These are phyloP conservation scores for Calonectria pseudoturangicola DNA, from an alignment of 2,329 filamentous ascomycete species.

Conservation along the genomic window DNA sequence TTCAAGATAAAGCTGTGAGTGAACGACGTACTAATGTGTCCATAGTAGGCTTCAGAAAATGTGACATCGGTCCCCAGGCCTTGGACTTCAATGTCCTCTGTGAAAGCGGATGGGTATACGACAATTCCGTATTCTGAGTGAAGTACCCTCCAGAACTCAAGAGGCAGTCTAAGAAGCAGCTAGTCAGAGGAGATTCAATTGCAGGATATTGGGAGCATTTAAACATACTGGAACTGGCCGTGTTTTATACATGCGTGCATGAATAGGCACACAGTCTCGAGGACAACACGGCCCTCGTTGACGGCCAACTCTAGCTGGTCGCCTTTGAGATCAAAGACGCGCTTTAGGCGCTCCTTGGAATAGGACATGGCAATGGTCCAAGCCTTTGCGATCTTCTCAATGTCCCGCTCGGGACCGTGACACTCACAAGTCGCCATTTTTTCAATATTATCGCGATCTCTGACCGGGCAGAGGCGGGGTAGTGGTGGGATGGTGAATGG, in stretches of 20 bases:
- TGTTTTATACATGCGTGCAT: constrained; percentile 62
- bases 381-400: constrained; percentile 60
- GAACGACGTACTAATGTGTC: constrained; percentile 59
- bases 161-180: constrained; percentile 55
- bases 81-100: constrained; percentile 58
- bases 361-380: constrained; percentile 62
- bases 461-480: background rate
- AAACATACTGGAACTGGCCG: constrained; percentile 60
- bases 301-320: constrained; percentile 58
- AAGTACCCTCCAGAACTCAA: constrained; percentile 62
- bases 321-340: constrained; percentile 58
- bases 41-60: constrained; percentile 61
- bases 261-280: constrained; percentile 64
- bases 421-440: constrained; percentile 50
- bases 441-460: background rate
- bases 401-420: constrained; percentile 54
- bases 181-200: constrained; percentile 16
- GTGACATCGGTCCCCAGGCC: constrained; percentile 59
- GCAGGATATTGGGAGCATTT: background rate
- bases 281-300: constrained; percentile 58
- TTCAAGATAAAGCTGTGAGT: background rate
- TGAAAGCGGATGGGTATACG: constrained; percentile 63
- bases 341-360: constrained; percentile 59
- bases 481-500: constrained; percentile 24
- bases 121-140: constrained; percentile 63